Evolutionary conservation across 805 yeast genomes (phyloP), one percentile per base, ranked within the genome.

Genomic region (Candida qinlingensis): DNA sequence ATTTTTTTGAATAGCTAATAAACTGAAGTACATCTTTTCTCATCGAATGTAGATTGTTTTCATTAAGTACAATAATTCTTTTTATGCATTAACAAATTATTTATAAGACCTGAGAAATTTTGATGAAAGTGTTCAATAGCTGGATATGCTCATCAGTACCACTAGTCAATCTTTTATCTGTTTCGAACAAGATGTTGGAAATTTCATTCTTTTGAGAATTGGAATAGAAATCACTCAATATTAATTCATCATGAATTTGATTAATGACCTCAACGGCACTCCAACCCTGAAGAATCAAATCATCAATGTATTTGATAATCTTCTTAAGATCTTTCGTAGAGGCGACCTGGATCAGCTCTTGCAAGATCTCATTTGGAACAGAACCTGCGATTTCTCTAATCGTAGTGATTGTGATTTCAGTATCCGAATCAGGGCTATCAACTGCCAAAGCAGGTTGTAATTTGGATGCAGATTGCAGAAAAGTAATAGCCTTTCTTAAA

Each of bases 101-200:
- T 28, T 45, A 57, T 25, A 61, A 34, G 10, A 56, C 54, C 48
- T 69, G 66, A 5, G 85, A 73, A n/a, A 83, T 67, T 53, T 79
- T 73, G 9, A 77, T 59, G 31, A 80, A 58, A 55, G 89, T 71
- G 57, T 87, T 85, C 55, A 92, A 73, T 26, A 94, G 60, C 58
- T 87, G 96, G 30, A 92, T 69, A 50, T 86, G 88, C 63, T 92
- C 99, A 59, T 90, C 95, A 4, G 96, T 80, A 12, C 99, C 99
- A 60, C 82, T 88, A 46, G 82, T 76, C 47, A 92, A 71, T 46
- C 82, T 76, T 44, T 79, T 76, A 64, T 92, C 98, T 0, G 88
- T 75, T 39, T 81, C 85, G 57, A 90, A 88, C 28, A 94, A 65
- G 6, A 80, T 66, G 60, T 73, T 67, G 0, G 96, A 77, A 9